A percentile compares a stretch with the other conserved stretches of the same genome.
Evolutionary conservation across 257 asterid species (phyloP).

Genomic region (Apocynum venetum): DNA sequence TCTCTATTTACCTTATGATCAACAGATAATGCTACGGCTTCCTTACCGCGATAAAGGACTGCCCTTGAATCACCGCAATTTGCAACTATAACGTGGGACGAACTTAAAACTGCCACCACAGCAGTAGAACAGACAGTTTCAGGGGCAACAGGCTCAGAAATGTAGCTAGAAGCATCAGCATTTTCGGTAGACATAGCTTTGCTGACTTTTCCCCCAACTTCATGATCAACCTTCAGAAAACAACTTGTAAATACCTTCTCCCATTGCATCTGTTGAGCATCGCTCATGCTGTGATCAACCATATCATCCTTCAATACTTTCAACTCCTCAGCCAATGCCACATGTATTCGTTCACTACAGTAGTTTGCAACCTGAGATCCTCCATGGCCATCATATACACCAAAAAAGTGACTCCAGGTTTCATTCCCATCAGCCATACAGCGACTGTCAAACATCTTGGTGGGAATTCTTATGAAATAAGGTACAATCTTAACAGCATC

Average conservation of each 20-base stretch:
- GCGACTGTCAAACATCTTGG: constrained; percentile 62
- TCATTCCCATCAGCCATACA: constrained; percentile 43
- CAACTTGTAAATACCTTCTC: constrained; percentile 26
- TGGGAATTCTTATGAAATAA: constrained; percentile 68
- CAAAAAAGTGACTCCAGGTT: constrained; percentile 59
- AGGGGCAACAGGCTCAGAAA: constrained; percentile 6
- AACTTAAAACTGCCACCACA: no score
- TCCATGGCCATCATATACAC: constrained; percentile 92
- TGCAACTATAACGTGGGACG: no score
- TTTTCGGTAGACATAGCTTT: constrained; percentile 24
- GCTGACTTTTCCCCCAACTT: constrained; percentile 59
- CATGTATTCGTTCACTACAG: constrained; percentile 64
- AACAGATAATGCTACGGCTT: no score
- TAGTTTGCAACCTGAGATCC: constrained; percentile 20
- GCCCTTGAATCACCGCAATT: no score
- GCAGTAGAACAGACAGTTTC: no score
- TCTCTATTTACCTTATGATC: constrained; percentile 51
- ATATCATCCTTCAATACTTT: constrained; percentile 29
- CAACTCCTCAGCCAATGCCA: constrained; percentile 60
- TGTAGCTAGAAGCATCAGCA: constrained; percentile 18
- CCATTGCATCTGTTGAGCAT: constrained; percentile 60
- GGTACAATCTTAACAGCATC: constrained; percentile 57
- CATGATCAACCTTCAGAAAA: no score
- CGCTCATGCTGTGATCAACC: constrained; percentile 30
- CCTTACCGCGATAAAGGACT: no score